phyloP scores from a whole-genome alignment of 2,329 filamentous ascomycete species.

The Chrysosporium keratinophilum region DNA sequence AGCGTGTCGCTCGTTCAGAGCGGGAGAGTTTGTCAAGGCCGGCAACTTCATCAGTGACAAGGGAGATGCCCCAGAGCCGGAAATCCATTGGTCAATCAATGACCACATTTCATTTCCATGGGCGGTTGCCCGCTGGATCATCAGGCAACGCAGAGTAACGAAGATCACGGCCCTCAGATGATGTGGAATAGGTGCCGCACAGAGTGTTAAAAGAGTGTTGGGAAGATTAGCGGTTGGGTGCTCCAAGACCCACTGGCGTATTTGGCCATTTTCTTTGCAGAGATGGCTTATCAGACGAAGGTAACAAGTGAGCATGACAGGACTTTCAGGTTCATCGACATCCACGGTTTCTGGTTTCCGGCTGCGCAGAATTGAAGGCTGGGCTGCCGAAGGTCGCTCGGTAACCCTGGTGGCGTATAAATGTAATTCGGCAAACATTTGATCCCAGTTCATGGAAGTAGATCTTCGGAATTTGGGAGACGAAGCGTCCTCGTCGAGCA shows the following conservation, averaged over 20 bases:
- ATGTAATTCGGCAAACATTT: conserved; percentile 82
- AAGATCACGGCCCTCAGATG: conserved; percentile 78
- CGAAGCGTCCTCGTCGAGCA: conserved; percentile 67
- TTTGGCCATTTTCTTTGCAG: conserved; percentile 59
- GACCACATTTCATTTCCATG: conserved; percentile 69
- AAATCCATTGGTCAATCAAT: conserved; percentile 68
- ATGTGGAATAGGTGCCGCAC: conserved; percentile 63
- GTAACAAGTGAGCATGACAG: conserved; percentile 95
- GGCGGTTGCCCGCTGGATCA: conserved; percentile 59
- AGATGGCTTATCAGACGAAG: conserved; percentile 78
- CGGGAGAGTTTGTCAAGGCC: conserved; percentile 32
- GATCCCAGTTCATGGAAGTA: conserved; percentile 79
- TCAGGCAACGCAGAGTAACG: conserved; percentile 61
- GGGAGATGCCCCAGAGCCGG: conserved; percentile 38
- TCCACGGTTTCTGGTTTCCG: conserved; percentile 55
- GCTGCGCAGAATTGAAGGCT: conserved; percentile 45
- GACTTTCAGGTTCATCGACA: conserved; percentile 81
- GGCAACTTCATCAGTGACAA: conserved; percentile 40
- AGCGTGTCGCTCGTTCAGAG: conserved; percentile 48
- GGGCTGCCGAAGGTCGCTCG: conserved; percentile 54
- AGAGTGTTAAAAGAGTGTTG: conserved; percentile 65
- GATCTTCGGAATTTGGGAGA: conserved; percentile 70
- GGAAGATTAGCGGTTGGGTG: conserved; percentile 58
- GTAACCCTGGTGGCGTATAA: conserved; percentile 72
- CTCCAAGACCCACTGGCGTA: conserved; percentile 63